Conservation (phyloP, 306 rosid genomes). For the Begonia fuchsioides region DNA sequence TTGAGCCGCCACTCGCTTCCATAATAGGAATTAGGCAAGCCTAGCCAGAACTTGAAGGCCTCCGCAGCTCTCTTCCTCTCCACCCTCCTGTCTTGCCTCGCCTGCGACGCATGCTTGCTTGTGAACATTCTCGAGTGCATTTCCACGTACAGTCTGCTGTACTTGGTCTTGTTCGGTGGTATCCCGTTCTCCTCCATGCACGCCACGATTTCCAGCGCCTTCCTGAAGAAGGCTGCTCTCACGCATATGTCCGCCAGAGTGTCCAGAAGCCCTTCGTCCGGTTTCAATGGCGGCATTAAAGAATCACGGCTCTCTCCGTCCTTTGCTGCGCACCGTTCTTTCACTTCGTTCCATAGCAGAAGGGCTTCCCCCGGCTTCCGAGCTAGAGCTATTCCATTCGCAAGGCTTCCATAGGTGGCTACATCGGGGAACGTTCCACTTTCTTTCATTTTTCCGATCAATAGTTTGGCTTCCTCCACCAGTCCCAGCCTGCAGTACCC, state of each 20-base stretch:
- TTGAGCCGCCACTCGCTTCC: constrained; percentile 93
- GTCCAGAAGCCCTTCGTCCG: constrained; percentile 85
- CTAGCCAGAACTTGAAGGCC: constrained; percentile 95
- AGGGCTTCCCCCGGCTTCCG: constrained; percentile 96
- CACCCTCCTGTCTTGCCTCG: constrained; percentile 73
- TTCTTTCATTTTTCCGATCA: constrained; percentile 69
- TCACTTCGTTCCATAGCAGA: constrained; percentile 85
- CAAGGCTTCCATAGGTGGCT: constrained; percentile 77
- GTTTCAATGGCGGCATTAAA: constrained; percentile 50
- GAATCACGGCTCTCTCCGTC: constrained; percentile 24
- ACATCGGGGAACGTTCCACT: constrained; percentile 60
- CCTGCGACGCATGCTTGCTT: constrained; percentile 89
- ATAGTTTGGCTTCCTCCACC: constrained; percentile 64
- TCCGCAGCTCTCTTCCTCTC: constrained; percentile 98
- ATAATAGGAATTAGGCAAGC: constrained; percentile 90
- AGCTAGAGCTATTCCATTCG: constrained; percentile 67
- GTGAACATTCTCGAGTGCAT: constrained; percentile 98
- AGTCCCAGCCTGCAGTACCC: constrained; percentile 80
- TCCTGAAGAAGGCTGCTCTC: constrained; percentile 86
- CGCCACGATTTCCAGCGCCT: constrained; percentile 90
- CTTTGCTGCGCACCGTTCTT: constrained; percentile 46
- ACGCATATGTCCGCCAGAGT: constrained; percentile 85
- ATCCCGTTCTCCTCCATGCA: constrained; percentile 97
- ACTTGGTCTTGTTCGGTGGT: constrained; percentile 86
- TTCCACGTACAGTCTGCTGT: constrained; percentile 83